A percentile compares a stretch with the other conserved stretches of the same genome.
Conservation (phyloP, 257 asterid species). For the Leptodermis oblonga region DNA sequence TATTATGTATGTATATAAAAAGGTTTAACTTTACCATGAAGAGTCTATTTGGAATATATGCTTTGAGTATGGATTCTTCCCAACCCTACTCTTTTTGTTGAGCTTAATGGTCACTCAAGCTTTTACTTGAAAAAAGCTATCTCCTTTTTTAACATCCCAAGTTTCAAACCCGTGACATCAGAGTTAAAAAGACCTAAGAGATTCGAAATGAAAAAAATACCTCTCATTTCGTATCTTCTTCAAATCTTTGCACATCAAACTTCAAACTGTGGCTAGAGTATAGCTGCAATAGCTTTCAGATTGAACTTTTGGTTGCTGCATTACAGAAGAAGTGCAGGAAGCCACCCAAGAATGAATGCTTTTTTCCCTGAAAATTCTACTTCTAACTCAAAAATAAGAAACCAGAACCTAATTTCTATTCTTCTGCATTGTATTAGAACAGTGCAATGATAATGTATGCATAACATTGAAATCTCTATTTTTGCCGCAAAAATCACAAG, state of each 20-base stretch:
- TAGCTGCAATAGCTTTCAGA: background rate
- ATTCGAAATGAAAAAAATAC: background rate
- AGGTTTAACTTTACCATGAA: conserved; percentile 25
- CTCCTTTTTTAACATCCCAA: no score
- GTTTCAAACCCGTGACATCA: no score
- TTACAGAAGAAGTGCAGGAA: background rate
- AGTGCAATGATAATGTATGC: background rate
- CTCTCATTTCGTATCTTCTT: no score
- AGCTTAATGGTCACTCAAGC: conserved; percentile 40
- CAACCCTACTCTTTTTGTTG: conserved; percentile 26
- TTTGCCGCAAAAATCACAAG: background rate
- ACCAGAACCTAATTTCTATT: background rate
- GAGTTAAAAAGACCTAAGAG: no score
- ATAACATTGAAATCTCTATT: no score
- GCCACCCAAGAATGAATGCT: background rate
- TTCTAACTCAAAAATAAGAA: background rate
- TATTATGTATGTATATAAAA: conserved; percentile 10
- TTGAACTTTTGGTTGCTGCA: background rate
- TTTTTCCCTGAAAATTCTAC: no score
- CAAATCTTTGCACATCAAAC: no score
- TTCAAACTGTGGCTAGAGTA: background rate
- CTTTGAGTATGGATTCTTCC: conserved; percentile 44
- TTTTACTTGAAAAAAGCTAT: no score
- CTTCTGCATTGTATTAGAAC: background rate
- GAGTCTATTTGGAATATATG: conserved; percentile 50